Evolutionary conservation across 352 stramenopile species (phyloP).

Genomic region (Phytophthora lateralis): DNA sequence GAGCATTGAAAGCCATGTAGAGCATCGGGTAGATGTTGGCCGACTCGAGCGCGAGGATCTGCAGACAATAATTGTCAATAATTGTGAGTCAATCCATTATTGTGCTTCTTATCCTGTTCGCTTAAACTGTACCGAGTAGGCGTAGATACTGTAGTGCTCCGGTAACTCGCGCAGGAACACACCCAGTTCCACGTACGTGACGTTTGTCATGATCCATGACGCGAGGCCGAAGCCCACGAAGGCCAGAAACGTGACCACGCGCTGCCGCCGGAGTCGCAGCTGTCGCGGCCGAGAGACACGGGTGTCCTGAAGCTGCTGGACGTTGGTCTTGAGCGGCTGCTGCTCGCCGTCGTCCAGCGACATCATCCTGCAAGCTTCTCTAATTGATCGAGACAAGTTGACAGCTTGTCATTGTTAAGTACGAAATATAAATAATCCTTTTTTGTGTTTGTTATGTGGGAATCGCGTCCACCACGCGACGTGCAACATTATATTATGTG

Average conservation of each 20-base stretch:
- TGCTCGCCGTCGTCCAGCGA: slow-evolving; percentile 2
- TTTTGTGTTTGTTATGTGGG: no score
- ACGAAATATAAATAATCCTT: no score
- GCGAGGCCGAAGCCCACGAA: slow-evolving; percentile 65
- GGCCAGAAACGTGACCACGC: slow-evolving; percentile 42
- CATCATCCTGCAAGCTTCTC: slow-evolving; percentile 8
- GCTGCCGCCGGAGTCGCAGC: slow-evolving; percentile 15
- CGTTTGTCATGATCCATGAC: slow-evolving; percentile 77
- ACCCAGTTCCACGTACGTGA: slow-evolving; percentile 62
- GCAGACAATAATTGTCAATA: slow-evolving; percentile 1
- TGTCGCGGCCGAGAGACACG: neutral
- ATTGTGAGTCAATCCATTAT: neutral
- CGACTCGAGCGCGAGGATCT: slow-evolving; percentile 74
- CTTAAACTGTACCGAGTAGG: slow-evolving; percentile 51
- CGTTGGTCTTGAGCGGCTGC: slow-evolving; percentile 6
- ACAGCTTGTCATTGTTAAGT: no score
- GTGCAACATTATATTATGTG: neutral
- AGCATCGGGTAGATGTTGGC: slow-evolving; percentile 74
- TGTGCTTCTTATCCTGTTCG: no score
- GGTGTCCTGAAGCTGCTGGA: neutral
- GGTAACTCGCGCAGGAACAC: slow-evolving; percentile 63
- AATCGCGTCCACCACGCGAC: neutral
- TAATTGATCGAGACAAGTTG: no score
- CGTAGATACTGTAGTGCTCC: slow-evolving; percentile 70
- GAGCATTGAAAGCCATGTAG: slow-evolving; percentile 66